phyloP scores from a whole-genome alignment of 2,329 filamentous ascomycete genomes.

The Pseudogymnoascus sp. region DNA sequence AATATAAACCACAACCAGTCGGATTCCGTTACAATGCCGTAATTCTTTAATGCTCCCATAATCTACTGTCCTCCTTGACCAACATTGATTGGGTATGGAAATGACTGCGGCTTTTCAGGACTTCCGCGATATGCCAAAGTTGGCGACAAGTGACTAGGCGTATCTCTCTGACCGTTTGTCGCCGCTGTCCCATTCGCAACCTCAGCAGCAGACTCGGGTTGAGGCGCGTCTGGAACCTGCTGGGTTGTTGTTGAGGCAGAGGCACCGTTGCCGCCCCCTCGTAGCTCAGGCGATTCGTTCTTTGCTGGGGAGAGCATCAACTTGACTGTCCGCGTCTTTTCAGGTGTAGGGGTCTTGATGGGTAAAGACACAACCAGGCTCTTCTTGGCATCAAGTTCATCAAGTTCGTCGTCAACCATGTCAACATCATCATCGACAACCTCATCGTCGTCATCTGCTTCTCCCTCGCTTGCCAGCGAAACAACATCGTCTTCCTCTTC shows the following conservation, averaged over 20 bases:
- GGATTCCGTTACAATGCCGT: neutral
- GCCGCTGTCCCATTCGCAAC: neutral
- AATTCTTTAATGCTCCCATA: neutral
- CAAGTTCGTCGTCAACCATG: slow-evolving; percentile 44
- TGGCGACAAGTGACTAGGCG: slow-evolving; percentile 15
- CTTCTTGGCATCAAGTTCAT: slow-evolving; percentile 37
- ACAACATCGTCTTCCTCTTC: slow-evolving; percentile 62
- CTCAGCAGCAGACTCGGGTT: neutral
- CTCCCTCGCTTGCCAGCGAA: slow-evolving; percentile 47
- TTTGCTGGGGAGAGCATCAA: slow-evolving; percentile 22
- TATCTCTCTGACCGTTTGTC: neutral
- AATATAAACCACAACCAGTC: neutral
- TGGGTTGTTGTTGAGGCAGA: neutral
- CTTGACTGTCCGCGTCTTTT: slow-evolving; percentile 23
- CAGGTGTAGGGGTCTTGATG: slow-evolving; percentile 31
- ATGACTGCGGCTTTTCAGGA: slow-evolving; percentile 41
- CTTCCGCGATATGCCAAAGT: slow-evolving; percentile 52
- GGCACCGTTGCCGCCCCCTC: slow-evolving; percentile 26
- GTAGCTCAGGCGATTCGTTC: neutral
- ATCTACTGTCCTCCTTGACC: slow-evolving; percentile 14
- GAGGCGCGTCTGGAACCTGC: slow-evolving; percentile 11
- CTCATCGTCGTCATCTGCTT: slow-evolving; percentile 34
- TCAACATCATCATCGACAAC: slow-evolving; percentile 39
- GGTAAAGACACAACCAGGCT: slow-evolving; percentile 70
- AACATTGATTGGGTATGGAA: slow-evolving; percentile 21